phyloP scores from a whole-genome alignment of 371 early-diverging fungal genomes.

The Syncephalastrum racemosum region DNA sequence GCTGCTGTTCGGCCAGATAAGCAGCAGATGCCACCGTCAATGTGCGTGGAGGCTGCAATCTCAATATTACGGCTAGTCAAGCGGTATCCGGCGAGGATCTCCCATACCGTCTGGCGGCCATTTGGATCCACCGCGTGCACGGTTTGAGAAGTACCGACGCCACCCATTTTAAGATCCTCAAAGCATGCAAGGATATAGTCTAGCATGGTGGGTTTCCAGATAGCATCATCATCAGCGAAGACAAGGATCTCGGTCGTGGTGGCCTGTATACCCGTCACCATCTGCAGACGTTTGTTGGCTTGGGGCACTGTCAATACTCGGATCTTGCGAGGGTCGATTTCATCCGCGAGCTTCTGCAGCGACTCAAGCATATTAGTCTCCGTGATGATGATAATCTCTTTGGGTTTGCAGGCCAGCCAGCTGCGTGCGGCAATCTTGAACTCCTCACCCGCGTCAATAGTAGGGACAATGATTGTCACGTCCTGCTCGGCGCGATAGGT shows the following conservation, averaged over 20 bases:
- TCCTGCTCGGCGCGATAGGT: constrained; percentile 56
- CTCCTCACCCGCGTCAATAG: constrained; percentile 73
- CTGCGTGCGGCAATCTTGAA: constrained; percentile 71
- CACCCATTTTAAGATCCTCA: constrained; percentile 72
- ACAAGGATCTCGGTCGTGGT: constrained; percentile 65
- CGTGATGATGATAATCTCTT: constrained; percentile 62
- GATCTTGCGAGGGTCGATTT: constrained; percentile 47
- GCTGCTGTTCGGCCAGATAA: constrained; percentile 73
- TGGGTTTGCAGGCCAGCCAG: constrained; percentile 65
- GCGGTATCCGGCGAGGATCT: constrained; percentile 68
- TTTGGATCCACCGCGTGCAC: constrained; percentile 58
- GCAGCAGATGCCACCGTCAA: constrained; percentile 74
- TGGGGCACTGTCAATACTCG: constrained; percentile 54
- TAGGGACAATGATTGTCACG: constrained; percentile 71
- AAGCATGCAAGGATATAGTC: constrained; percentile 69
- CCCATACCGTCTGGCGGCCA: constrained; percentile 65
- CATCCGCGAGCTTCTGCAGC: constrained; percentile 52
- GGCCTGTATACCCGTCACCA: constrained; percentile 68
- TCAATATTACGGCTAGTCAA: constrained; percentile 71
- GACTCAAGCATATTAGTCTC: constrained; percentile 54
- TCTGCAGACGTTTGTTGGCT: constrained; percentile 69
- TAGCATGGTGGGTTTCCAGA: constrained; percentile 64
- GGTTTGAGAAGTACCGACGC: constrained; percentile 69
- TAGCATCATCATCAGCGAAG: constrained; percentile 75
- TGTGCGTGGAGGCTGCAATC: constrained; percentile 69